phyloP scores from a whole-genome alignment of 495 filamentous ascomycete species.

The Glarea lozoyensis region DNA sequence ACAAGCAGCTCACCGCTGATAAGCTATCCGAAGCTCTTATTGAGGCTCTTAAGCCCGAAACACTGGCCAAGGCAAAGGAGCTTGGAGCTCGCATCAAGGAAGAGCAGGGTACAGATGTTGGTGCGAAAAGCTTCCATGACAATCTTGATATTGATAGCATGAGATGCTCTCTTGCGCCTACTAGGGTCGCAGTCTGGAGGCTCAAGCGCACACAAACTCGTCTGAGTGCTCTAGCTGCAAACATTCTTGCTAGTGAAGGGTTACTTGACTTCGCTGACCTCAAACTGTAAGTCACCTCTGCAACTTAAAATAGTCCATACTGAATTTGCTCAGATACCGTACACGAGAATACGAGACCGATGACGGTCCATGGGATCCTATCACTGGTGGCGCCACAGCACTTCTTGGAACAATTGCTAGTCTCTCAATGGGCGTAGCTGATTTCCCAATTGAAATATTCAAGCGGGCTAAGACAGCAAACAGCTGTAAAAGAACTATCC shows the following conservation, averaged over 20 bases:
- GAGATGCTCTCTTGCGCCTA: conserved; percentile 55
- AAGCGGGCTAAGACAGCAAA: conserved; percentile 14
- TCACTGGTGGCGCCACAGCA: conserved; percentile 62
- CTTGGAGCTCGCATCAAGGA: conserved; percentile 51
- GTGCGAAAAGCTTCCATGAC: conserved; percentile 60
- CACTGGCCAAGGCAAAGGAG: conserved; percentile 43
- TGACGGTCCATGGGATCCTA: conserved; percentile 61
- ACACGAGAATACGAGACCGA: conserved; percentile 62
- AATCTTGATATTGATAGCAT: conserved; percentile 51
- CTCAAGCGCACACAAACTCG: conserved; percentile 52
- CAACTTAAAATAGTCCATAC: not conserved
- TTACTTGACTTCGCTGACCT: conserved; percentile 53
- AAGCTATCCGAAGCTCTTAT: conserved; percentile 54
- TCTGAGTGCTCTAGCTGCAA: conserved; percentile 61
- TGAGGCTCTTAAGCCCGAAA: conserved; percentile 47
- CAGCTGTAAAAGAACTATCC: not conserved
- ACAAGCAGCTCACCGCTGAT: conserved; percentile 54
- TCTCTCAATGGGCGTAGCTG: conserved; percentile 73
- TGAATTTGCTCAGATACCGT: conserved; percentile 41
- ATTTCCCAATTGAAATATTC: conserved; percentile 63
- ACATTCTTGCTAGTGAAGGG: conserved; percentile 53
- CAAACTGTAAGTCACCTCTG: conserved; percentile 47
- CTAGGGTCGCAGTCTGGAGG: conserved; percentile 61
- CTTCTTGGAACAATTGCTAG: conserved; percentile 65
- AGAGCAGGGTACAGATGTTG: conserved; percentile 56